Percentiles rank a stretch among this genome's conserved stretches.
Conservation (phyloP, 2,329 filamentous ascomycete genomes). For the Thelonectria olida region DNA sequence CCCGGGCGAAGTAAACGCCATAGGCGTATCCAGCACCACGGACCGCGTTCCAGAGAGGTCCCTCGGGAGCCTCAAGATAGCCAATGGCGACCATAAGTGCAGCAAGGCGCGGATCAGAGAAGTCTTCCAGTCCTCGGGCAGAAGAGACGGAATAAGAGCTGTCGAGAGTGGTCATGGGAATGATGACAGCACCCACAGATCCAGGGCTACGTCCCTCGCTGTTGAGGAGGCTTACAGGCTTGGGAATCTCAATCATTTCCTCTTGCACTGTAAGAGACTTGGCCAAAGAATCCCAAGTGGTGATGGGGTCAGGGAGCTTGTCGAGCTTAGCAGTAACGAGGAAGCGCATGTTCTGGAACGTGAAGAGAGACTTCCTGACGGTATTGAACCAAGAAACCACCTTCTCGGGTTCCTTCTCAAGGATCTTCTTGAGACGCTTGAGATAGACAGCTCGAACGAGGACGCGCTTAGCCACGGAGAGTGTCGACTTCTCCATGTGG, state of each 20-base stretch:
- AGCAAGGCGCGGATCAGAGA: constrained; percentile 79
- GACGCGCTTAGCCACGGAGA: constrained; percentile 79
- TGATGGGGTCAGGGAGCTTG: constrained; percentile 78
- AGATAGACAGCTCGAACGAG: constrained; percentile 90
- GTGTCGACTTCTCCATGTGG: constrained; percentile 80
- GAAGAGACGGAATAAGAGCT: constrained; percentile 87
- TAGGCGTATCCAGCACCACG: constrained; percentile 95
- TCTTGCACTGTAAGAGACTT: constrained; percentile 48
- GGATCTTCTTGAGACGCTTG: constrained; percentile 82
- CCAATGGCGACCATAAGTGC: constrained; percentile 87
- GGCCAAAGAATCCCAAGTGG: constrained; percentile 74
- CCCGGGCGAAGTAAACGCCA: constrained; percentile 80
- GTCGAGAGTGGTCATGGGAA: constrained; percentile 92
- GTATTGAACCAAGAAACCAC: constrained; percentile 82
- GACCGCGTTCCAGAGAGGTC: constrained; percentile 92
- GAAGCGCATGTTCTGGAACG: constrained; percentile 84
- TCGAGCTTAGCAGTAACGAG: constrained; percentile 83
- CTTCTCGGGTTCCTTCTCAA: constrained; percentile 78
- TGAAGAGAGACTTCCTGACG: constrained; percentile 79
- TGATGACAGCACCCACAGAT: constrained; percentile 75
- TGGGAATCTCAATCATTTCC: constrained; percentile 75
- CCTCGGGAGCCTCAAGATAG: constrained; percentile 93
- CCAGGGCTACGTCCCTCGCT: constrained; percentile 80
- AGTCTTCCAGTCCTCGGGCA: constrained; percentile 77
- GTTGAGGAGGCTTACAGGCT: constrained; percentile 76